A percentile compares a stretch with the other conserved stretches of the same genome.
Conservation (phyloP, 2,329 filamentous ascomycete species). For the Fusarium gaditjirri region DNA sequence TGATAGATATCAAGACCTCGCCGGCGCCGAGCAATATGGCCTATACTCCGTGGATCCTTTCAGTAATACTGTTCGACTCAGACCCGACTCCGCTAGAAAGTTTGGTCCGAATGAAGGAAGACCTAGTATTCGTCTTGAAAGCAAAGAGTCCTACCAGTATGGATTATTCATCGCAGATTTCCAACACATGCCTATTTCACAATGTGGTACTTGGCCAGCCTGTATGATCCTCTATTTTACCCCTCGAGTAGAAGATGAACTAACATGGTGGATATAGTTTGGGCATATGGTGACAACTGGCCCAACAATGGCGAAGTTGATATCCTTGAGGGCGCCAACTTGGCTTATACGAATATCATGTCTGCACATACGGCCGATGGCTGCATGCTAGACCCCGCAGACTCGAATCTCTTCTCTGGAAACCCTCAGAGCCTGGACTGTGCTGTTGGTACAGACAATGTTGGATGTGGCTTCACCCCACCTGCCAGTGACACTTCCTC, state of each 20-base stretch:
- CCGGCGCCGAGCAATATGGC: conserved; percentile 52
- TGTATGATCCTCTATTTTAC: conserved; percentile 55
- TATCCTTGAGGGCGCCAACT: conserved; percentile 77
- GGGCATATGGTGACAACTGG: conserved; percentile 68
- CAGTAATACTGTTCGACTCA: conserved; percentile 57
- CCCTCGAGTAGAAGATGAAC: background rate
- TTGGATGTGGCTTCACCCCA: conserved; percentile 59
- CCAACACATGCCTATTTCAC: conserved; percentile 75
- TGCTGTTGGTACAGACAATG: conserved; percentile 50
- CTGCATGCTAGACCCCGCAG: conserved; percentile 44
- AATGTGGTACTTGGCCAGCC: conserved; percentile 80
- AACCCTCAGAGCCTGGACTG: conserved; percentile 49
- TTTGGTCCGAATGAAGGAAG: conserved; percentile 55
- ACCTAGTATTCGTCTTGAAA: conserved; percentile 73
- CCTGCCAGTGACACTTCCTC: conserved; percentile 55
- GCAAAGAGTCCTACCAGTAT: conserved; percentile 70
- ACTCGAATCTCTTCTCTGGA: conserved; percentile 43
- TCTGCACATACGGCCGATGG: conserved; percentile 66
- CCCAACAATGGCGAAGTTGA: conserved; percentile 73
- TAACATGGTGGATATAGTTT: conserved; percentile 51
- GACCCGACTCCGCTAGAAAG: conserved; percentile 55
- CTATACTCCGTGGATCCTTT: conserved; percentile 56
- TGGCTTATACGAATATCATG: conserved; percentile 67
- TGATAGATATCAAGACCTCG: conserved; percentile 56
- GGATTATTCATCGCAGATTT: conserved; percentile 79